Evolutionary conservation across 2,329 filamentous ascomycete genomes (phyloP).

Genomic region (Calonectria honghensis): DNA sequence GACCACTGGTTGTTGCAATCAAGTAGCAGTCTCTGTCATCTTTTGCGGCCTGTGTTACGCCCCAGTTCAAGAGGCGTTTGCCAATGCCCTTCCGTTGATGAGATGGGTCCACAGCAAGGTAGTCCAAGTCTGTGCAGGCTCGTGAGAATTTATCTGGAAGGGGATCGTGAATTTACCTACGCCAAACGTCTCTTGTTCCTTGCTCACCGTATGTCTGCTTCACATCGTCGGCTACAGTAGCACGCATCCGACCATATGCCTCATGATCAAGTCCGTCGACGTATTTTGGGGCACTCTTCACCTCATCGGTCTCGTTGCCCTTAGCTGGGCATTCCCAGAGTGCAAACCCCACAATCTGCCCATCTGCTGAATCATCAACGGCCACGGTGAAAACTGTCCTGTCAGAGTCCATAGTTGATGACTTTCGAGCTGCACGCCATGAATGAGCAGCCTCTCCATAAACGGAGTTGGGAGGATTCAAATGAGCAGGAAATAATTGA

Average conservation of each 20-base stretch:
- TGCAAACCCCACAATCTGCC: conserved; percentile 27
- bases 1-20: conserved; percentile 28
- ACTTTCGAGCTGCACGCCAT: conserved; percentile 35
- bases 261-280: conserved; percentile 1
- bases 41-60: conserved; percentile 5
- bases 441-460: conserved; percentile 24
- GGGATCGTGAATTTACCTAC: background rate
- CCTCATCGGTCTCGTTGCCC: background rate
- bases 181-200: conserved; percentile 31
- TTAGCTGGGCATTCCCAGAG: conserved; percentile 28
- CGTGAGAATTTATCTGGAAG: background rate
- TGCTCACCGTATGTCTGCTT: conserved; percentile 24
- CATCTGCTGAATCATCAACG: conserved; percentile 8
- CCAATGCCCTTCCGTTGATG: conserved; percentile 35
- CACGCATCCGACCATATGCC: conserved; percentile 23
- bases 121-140: conserved; percentile 27
- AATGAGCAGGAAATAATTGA: conserved; percentile 19
- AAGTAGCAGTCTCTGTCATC: conserved; percentile 33
- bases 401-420: conserved; percentile 16
- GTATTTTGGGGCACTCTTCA: background rate
- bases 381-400: conserved; percentile 22
- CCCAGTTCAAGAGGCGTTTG: conserved; percentile 27
- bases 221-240: conserved; percentile 11
- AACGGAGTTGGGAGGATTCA: background rate
- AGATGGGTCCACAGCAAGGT: conserved; percentile 31